Base-by-base conservation (phyloP, 2,329 filamentous ascomycete species). In the Arachnomyces sp. region DNA sequence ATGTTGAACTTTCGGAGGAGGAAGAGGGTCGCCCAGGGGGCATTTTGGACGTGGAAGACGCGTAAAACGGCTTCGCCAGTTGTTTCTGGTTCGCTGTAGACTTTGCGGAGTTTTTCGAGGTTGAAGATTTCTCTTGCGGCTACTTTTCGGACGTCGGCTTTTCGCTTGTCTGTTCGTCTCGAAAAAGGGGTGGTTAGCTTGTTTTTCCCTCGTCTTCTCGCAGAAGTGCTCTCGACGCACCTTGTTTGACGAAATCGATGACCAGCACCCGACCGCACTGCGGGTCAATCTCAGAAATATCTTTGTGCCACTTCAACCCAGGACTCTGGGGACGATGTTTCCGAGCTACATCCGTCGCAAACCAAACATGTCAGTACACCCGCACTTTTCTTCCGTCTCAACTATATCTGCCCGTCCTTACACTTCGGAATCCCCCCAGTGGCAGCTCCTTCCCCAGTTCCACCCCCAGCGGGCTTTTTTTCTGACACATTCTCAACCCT, bases 1-100 rank as follows among this genome's bases (percentile, higher is more conserved):
- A 76, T 73, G 39, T 73, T 71, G 57, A 71, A 75, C 46, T 74
- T 75, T 18, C 63, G 57, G 28, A 73, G 54, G 2, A 76, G 53
- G 44, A 66, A 74, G 2, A 56, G 56, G 28, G 63, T 66, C 0
- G 72, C 72, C 70, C 71, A 73, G 6, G 56, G 55, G 5, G 71
- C 71, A 44, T 75, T 74, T 50, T 76, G 72, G 3, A 74, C 67
- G 44, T 76, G 72, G 33, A 64, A 60, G 13, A 64, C 54, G 20
- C 60, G 52, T 30, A 64, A 49, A 3, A 57, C 47, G 5, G 54
- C 50, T 28, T 53, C 47, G 13, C 46, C 42, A 15, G 45, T 48
- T 28, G 52, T 51, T 15, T 55, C 46, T 15, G 49, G 46, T 17
- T 51, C 53, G 31, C 36, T 53, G 46, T 72, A 74, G 44, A 70